Evolutionary conservation across 495 filamentous ascomycete species (phyloP).

Genomic region (Xylaria palmicola): DNA sequence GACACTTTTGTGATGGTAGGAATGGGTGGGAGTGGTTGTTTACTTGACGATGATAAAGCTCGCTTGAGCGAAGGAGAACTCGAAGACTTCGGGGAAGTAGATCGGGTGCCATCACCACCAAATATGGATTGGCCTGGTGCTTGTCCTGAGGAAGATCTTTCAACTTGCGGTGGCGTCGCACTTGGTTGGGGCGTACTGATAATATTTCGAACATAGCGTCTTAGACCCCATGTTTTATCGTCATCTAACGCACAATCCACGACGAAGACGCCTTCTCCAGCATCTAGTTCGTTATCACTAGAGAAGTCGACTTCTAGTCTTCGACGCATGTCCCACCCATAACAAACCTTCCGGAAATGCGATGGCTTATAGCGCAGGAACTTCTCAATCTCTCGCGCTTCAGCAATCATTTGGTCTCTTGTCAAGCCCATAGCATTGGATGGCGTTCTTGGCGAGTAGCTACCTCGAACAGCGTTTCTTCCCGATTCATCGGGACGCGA

Average conservation of each 20-base stretch:
- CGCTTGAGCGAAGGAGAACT: constrained; percentile 18
- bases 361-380: constrained; percentile 72
- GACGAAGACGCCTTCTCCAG: constrained; percentile 73
- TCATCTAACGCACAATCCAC: constrained; percentile 65
- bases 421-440: constrained; percentile 65
- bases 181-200: constrained; percentile 15
- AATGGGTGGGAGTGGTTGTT: constrained; percentile 17
- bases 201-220: constrained; percentile 29
- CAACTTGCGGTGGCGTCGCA: constrained; percentile 15
- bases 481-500: constrained; percentile 67
- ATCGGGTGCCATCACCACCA: constrained; percentile 19
- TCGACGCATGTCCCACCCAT: constrained; percentile 91
- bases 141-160: constrained; percentile 16
- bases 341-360: constrained; percentile 74
- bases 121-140: constrained; percentile 31
- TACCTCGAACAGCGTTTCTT: constrained; percentile 43
- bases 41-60: constrained; percentile 16
- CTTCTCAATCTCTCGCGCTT: constrained; percentile 77
- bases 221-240: constrained; percentile 32
- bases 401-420: constrained; percentile 65
- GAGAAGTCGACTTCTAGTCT: constrained; percentile 87
- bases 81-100: constrained; percentile 18
- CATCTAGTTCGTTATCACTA: constrained; percentile 67
- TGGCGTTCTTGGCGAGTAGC: constrained; percentile 49
- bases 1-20: background rate